Evolutionary conservation across 306 rosid species (phyloP).

Genomic region (Cicer cuneatum): DNA sequence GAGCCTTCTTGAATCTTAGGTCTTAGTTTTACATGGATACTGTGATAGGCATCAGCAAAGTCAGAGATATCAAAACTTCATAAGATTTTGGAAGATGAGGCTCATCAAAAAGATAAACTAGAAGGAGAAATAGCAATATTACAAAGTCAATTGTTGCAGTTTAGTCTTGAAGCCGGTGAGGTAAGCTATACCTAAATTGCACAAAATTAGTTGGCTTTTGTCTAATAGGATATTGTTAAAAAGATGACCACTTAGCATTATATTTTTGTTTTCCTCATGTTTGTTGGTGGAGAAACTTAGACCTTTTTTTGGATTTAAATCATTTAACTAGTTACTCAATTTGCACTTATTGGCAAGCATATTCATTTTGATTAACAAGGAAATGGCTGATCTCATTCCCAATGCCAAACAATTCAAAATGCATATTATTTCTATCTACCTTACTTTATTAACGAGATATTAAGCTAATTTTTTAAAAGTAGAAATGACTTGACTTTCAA

Average conservation of each 20-base stretch:
- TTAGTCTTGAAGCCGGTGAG: constrained; percentile 87
- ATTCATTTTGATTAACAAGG: constrained; percentile 38
- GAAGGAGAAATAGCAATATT: constrained; percentile 87
- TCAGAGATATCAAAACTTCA: constrained; percentile 76
- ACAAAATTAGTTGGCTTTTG: constrained; percentile 38
- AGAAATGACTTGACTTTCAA: constrained; percentile 15
- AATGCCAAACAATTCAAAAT: constrained; percentile 15
- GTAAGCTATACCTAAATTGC: constrained; percentile 47
- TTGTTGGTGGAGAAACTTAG: constrained; percentile 11
- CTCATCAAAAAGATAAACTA: constrained; percentile 72
- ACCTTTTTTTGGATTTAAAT: constrained; percentile 13
- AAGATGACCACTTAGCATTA: constrained; percentile 26
- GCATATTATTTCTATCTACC: neutral
- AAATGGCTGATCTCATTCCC: constrained; percentile 19
- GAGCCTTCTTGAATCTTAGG: too few relatives aligned
- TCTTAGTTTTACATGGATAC: constrained; percentile 45
- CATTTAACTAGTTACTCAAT: constrained; percentile 8
- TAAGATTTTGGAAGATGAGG: constrained; percentile 73
- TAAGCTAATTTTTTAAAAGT: neutral
- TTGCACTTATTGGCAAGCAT: constrained; percentile 24
- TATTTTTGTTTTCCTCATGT: constrained; percentile 23
- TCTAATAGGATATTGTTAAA: constrained; percentile 30
- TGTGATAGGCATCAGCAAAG: constrained; percentile 66
- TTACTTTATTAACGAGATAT: neutral
- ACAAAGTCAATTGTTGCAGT: constrained; percentile 85